Evolutionary conservation across 1,139 yeast species (phyloP), one percentile per base, ranked within the genome.

Genomic region (Pneumocystis murina): DNA sequence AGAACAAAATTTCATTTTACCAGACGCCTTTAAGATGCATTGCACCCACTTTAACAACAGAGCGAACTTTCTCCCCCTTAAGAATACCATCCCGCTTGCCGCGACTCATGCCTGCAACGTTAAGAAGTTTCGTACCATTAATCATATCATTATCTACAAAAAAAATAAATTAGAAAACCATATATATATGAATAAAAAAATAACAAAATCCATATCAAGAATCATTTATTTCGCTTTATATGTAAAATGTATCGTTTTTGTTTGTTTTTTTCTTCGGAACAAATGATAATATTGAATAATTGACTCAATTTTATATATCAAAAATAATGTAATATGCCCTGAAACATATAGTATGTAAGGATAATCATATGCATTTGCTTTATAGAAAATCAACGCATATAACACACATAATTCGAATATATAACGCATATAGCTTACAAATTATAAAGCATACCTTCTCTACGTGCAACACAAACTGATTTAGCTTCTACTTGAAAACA

Each of bases 11-110:
- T 6, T 3, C 17, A 14, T n/a, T 59, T 3, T 48, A 63, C 97
- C 97, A 91, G 61, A 91, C 97, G 63, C 98, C 98, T 76, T 91
- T 91, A 71, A 91, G 79, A 74, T 91, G 96, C 97, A 91, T 91
- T 24, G 96, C 87, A 12, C 98, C 98, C 69, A 91, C 88, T 75
- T 91, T 91, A 65, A 91, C 96, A 62, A 92, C 97, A 73, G 89
- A 94, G 62, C 97, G 80, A 57, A 84, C 83, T 73, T 89, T 87
- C 74, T 91, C 97, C 67, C 87, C 84, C 76, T 91, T 91, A 67
- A 91, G 78, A 67, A 92, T 86, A 14, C 97, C 97, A 75, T 91
- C 98, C 68, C 98, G 81, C 68, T 95, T 85, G 16, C 98, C 98
- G 68, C 98, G 81, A 14, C 97, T 89, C 92, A 92, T 87, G 64